Percentiles rank a stretch among this genome's conserved stretches.
These are phyloP conservation scores for Cryphonectria japonica DNA, from an alignment of 2,329 filamentous ascomycete species.

Conservation along the genomic window DNA sequence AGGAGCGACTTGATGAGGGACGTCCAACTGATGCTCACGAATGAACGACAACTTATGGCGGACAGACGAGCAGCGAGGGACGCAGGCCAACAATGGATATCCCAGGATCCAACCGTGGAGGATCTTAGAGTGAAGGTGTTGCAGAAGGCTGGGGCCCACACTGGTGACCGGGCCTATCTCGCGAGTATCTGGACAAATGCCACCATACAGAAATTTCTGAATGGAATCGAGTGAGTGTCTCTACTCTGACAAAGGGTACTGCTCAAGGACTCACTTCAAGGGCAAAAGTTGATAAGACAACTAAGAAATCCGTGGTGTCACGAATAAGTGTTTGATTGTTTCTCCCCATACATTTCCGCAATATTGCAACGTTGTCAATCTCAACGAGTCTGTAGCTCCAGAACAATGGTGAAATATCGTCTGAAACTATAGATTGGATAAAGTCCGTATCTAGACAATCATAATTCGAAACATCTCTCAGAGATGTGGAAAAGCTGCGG, in stretches of 20 bases:
- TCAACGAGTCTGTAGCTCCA: too few relatives aligned
- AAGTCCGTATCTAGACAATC: too few relatives aligned
- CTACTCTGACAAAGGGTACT: neutral
- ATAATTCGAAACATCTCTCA: too few relatives aligned
- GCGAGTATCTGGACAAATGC: neutral
- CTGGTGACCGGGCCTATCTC: neutral
- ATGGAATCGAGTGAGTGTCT: neutral
- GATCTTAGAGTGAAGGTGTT: neutral
- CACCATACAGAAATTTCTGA: neutral
- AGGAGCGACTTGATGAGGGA: neutral
- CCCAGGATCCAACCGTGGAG: neutral
- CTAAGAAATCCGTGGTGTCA: too few relatives aligned
- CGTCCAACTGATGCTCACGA: neutral
- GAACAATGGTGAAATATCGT: too few relatives aligned
- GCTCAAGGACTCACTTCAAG: too few relatives aligned
- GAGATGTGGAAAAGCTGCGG: too few relatives aligned
- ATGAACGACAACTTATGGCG: neutral
- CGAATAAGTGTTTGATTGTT: too few relatives aligned
- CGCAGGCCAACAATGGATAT: neutral
- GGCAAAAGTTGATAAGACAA: too few relatives aligned
- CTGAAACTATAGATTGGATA: too few relatives aligned
- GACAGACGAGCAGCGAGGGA: neutral
- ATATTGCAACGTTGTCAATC: too few relatives aligned
- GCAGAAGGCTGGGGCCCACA: neutral
- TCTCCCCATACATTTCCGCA: too few relatives aligned